Evolutionary conservation across 345 rosid species (phyloP).

Genomic region (Jatropha curcas): DNA sequence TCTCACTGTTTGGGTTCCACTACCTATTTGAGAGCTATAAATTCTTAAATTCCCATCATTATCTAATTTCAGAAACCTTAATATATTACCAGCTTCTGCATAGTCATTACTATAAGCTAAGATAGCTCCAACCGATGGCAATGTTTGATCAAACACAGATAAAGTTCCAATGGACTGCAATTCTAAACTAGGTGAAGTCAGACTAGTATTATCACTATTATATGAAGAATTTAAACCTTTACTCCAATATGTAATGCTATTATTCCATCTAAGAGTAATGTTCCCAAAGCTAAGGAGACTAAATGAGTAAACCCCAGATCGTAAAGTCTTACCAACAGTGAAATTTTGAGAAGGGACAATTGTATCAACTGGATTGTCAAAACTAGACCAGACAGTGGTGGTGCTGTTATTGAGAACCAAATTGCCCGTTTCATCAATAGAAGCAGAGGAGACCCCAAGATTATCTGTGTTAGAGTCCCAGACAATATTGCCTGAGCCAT

Average conservation of each 20-base stretch:
- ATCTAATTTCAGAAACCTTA: slow-evolving; percentile 58
- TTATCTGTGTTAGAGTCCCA: slow-evolving; percentile 53
- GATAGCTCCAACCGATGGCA: slow-evolving; percentile 19
- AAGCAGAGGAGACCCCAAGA: slow-evolving; percentile 49
- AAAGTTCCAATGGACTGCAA: slow-evolving; percentile 49
- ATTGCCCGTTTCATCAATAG: slow-evolving; percentile 52
- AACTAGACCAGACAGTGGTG: slow-evolving; percentile 53
- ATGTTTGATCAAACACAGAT: slow-evolving; percentile 38
- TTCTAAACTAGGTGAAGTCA: slow-evolving; percentile 45
- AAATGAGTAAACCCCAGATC: slow-evolving; percentile 53
- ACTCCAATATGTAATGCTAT: slow-evolving; percentile 44
- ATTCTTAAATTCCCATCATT: slow-evolving; percentile 68
- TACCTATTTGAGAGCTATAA: slow-evolving; percentile 39
- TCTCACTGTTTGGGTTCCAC: slow-evolving; percentile 26
- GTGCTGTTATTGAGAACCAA: slow-evolving; percentile 31
- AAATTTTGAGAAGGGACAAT: slow-evolving; percentile 55
- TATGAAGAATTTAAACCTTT: slow-evolving; percentile 50
- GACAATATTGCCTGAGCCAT: slow-evolving; percentile 52
- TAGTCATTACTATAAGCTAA: slow-evolving; percentile 56
- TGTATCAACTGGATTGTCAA: slow-evolving; percentile 47
- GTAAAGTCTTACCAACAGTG: slow-evolving; percentile 19
- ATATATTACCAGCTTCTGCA: slow-evolving; percentile 46
- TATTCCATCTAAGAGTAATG: slow-evolving; percentile 54
- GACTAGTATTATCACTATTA: slow-evolving; percentile 24
- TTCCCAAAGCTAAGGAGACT: slow-evolving; percentile 38